phyloP scores from a whole-genome alignment of 1,284 basidiomycete genomes.

The Paramarasmius palmivorus region DNA sequence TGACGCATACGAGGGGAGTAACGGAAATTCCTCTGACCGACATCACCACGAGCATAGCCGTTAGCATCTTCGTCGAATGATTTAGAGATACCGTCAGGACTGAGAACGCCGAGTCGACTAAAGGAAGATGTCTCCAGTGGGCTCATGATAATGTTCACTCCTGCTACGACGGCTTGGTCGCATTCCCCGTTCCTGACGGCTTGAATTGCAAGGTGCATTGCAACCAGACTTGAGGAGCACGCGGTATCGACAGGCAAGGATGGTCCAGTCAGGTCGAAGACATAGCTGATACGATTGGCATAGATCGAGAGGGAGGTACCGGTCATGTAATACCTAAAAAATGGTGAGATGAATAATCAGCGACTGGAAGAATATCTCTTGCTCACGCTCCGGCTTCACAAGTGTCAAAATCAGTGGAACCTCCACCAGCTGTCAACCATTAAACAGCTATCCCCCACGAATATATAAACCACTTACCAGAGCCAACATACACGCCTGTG shows the following conservation, averaged over 20 bases:
- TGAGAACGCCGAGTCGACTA: slow-evolving; percentile 5
- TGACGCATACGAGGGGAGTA: not conserved
- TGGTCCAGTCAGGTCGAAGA: slow-evolving; percentile 27
- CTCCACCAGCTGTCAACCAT: not conserved
- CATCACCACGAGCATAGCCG: slow-evolving; percentile 1
- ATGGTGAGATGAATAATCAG: not conserved
- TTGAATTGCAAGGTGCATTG: slow-evolving; percentile 48
- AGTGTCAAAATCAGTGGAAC: not conserved
- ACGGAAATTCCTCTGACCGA: not conserved
- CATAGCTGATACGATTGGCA: slow-evolving; percentile 6
- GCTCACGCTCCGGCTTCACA: slow-evolving; percentile 1
- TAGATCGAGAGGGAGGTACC: slow-evolving; percentile 1
- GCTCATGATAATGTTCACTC: slow-evolving; percentile 13
- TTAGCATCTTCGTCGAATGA: slow-evolving; percentile 5
- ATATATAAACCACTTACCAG: not conserved
- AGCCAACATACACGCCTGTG: slow-evolving; percentile 5
- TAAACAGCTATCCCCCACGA: too few relatives aligned
- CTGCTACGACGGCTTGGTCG: slow-evolving; percentile 48
- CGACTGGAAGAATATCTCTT: not conserved
- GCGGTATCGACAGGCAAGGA: slow-evolving; percentile 51
- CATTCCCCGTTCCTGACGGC: slow-evolving; percentile 45
- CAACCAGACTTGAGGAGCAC: slow-evolving; percentile 47
- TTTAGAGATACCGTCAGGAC: slow-evolving; percentile 1
- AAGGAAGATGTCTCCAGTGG: slow-evolving; percentile 4
- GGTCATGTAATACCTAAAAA: slow-evolving; percentile 1